These are phyloP conservation scores for Knoxia roxburghii DNA, from an alignment of 257 asterid genomes.

Conservation along the genomic window DNA sequence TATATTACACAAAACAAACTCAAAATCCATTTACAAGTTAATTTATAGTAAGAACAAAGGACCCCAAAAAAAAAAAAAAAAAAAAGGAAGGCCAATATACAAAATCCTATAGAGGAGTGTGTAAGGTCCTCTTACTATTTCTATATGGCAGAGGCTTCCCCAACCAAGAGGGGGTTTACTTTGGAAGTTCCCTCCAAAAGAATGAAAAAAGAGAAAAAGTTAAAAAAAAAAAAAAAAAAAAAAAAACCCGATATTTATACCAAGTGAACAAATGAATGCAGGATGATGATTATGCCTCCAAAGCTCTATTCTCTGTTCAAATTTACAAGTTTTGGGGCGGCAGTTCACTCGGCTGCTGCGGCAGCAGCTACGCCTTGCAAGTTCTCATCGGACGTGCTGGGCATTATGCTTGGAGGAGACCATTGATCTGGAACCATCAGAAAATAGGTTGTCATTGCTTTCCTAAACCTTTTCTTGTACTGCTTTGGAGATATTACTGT, in stretches of 20 bases:
- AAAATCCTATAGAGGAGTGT: constrained; percentile 18
- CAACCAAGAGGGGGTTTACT: constrained; percentile 10
- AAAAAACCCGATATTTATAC: constrained; percentile 13
- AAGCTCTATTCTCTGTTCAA: constrained; percentile 7
- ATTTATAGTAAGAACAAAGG: too few relatives aligned
- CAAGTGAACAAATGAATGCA: constrained; percentile 26
- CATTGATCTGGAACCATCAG: constrained; percentile 96
- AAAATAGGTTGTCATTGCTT: constrained; percentile 90
- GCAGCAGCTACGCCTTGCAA: constrained; percentile 27
- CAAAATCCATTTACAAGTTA: constrained; percentile 31
- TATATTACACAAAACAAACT: constrained; percentile 28
- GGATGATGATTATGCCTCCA: constrained; percentile 12
- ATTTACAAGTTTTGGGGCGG: constrained; percentile 24
- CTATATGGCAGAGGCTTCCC: constrained; percentile 21
- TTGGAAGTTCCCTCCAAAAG: constrained; percentile 41
- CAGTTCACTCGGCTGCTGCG: constrained; percentile 15
- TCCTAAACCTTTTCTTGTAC: constrained; percentile 90
- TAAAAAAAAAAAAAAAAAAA: neutral
- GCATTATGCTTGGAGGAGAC: constrained; percentile 57
- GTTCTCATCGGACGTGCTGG: constrained; percentile 61
- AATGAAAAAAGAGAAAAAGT: constrained; percentile 22
- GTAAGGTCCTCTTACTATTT: constrained; percentile 12
- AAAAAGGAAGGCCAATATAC: constrained; percentile 14
- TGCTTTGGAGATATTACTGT: constrained; percentile 91
- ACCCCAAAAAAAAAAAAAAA: constrained; percentile 17